Conservation (phyloP, 371 early-diverging fungal species). For the Quaeritorhiza haematococci region DNA sequence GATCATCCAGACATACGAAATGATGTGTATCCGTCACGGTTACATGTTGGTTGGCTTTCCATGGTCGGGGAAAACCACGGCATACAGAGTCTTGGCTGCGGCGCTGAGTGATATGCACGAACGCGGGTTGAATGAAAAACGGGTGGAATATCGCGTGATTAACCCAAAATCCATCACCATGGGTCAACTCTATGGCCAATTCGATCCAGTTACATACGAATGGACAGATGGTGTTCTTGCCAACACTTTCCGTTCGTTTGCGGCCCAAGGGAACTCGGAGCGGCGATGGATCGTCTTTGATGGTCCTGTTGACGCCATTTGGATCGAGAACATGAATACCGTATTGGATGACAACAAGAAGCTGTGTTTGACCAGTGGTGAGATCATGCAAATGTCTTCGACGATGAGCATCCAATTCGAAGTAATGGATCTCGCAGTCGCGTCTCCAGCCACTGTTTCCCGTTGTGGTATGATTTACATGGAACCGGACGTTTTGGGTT, state of each 20-base stretch:
- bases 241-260: slow-evolving; percentile 45
- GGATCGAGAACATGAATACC: slow-evolving; percentile 63
- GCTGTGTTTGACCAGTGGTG: slow-evolving; percentile 55
- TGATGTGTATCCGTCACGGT: slow-evolving; percentile 56
- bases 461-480: slow-evolving; percentile 60
- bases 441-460: slow-evolving; percentile 62
- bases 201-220: slow-evolving; percentile 53
- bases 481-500: slow-evolving; percentile 49
- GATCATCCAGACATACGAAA: slow-evolving; percentile 52
- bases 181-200: slow-evolving; percentile 55
- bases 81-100: slow-evolving; percentile 38
- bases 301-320: slow-evolving; percentile 55
- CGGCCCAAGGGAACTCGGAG: slow-evolving; percentile 39
- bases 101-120: slow-evolving; percentile 40
- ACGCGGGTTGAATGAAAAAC: slow-evolving; percentile 35
- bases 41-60: slow-evolving; percentile 56
- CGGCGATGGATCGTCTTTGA: slow-evolving; percentile 59
- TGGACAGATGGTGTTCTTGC: slow-evolving; percentile 60
- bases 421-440: slow-evolving; percentile 49
- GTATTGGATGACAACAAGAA: slow-evolving; percentile 61
- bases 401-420: slow-evolving; percentile 59
- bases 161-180: slow-evolving; percentile 59
- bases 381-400: slow-evolving; percentile 53
- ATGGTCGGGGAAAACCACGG: slow-evolving; percentile 51
- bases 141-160: slow-evolving; percentile 40